Evolutionary conservation across 2,329 filamentous ascomycete genomes (phyloP).

Genomic region (Alternaria brassicicola): DNA sequence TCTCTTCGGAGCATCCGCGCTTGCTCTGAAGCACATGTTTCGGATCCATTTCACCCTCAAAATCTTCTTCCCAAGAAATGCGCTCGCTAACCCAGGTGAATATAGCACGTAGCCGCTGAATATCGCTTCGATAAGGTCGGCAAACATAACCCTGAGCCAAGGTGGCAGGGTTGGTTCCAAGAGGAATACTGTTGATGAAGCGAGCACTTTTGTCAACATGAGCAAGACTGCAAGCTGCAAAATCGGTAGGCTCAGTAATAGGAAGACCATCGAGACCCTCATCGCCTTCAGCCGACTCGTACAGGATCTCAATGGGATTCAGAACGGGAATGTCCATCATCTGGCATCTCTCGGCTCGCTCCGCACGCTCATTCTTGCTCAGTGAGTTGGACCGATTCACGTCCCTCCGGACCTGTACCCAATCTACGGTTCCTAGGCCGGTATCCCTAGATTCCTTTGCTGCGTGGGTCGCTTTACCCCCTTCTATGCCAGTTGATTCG

Average conservation of each 20-base stretch:
- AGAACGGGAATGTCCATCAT: slow-evolving; percentile 92
- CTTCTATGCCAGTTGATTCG: slow-evolving; percentile 61
- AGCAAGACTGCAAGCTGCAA: slow-evolving; percentile 75
- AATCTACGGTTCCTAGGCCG: slow-evolving; percentile 75
- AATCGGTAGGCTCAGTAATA: slow-evolving; percentile 82
- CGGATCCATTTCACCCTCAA: slow-evolving; percentile 83
- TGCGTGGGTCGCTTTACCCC: slow-evolving; percentile 48
- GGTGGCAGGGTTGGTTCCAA: slow-evolving; percentile 78
- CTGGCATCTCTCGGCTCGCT: slow-evolving; percentile 86
- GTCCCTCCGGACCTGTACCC: slow-evolving; percentile 96
- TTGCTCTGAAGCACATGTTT: slow-evolving; percentile 82
- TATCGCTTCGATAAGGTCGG: slow-evolving; percentile 89
- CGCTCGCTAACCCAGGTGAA: slow-evolving; percentile 98
- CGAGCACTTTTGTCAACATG: slow-evolving; percentile 96
- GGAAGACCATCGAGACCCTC: slow-evolving; percentile 85
- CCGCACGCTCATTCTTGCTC: slow-evolving; percentile 83
- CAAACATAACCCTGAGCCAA: slow-evolving; percentile 92
- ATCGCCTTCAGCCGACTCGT: slow-evolving; percentile 84
- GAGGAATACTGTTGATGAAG: slow-evolving; percentile 83
- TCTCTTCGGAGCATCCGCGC: slow-evolving; percentile 85
- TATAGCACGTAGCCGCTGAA: slow-evolving; percentile 89
- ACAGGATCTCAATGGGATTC: slow-evolving; percentile 86
- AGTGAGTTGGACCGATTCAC: slow-evolving; percentile 94
- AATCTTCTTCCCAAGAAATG: slow-evolving; percentile 93
- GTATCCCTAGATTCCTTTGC: slow-evolving; percentile 67